Base-by-base conservation (phyloP, 306 rosid species). In the Cicer cuneatum region DNA sequence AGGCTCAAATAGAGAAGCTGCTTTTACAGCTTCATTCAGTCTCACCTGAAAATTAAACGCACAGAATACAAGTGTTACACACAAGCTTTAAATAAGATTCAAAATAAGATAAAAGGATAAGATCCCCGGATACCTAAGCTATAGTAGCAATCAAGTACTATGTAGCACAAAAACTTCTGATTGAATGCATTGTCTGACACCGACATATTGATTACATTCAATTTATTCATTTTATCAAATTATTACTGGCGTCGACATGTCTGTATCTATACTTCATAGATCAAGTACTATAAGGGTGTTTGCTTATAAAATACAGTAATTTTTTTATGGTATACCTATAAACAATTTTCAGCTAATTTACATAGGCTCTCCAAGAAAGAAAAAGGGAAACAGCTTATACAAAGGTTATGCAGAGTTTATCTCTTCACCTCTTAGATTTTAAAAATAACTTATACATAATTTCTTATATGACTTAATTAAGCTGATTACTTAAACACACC, bases 1-100 rank as follows among this genome's bases (percentile, higher is more conserved):
- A 81, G 98, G 96, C 84, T 79, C 84, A 91, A 91, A 89, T 76
- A 57, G 51, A 79, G 83, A 64, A 81, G 96, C 97, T 15, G 96
- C 98, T 79, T 88, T 83, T 38, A 82, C 75, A 37, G 96, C 87
- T 76, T 84, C 92, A 72, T 87, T 89, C 81, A 94, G 83, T 74
- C 85, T 91, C 79, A 78, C 86, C 78, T 73, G 12, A 73, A 61
- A 73, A 46, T 10, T 2, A 13, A 58, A 14, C 46, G 59, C 47
- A 53, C 11, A 58, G 38, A 11, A 39, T 16, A 16, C 65, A 40
- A 2, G 13, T 52, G 42, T 54, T 1, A 51, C 19, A 72, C 37
- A 43, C 19, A 7, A 9, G 57, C 45, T 72, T n/a, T 52, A 43
- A 45, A 58, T 43, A 60, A 29, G 15, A 43, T 29, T 58, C 46